A percentile compares a stretch with the other conserved stretches of the same genome.
Evolutionary conservation across 164 flowering plant species (phyloP).

Genomic region (Protea cynaroides): DNA sequence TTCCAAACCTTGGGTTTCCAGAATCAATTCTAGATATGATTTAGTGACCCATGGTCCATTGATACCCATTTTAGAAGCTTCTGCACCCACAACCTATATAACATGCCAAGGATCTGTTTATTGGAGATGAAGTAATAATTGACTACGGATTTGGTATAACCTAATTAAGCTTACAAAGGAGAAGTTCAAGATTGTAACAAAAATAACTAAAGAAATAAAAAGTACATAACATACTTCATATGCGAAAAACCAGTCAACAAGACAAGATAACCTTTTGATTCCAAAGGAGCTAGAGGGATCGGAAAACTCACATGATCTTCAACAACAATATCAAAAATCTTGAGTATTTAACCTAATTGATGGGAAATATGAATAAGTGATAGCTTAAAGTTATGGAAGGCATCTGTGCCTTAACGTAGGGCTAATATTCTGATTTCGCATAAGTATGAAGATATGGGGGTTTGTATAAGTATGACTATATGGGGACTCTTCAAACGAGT

Average conservation of each 20-base stretch:
- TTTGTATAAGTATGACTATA: too few relatives aligned
- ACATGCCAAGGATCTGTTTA: slow-evolving; percentile 4
- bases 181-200: not conserved
- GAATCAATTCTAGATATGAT: slow-evolving; percentile 92
- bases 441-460: too few relatives aligned
- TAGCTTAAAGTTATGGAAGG: too few relatives aligned
- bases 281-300: not conserved
- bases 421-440: too few relatives aligned
- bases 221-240: too few relatives aligned
- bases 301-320: not conserved
- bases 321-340: not conserved
- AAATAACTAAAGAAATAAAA: too few relatives aligned
- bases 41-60: slow-evolving; percentile 95
- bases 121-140: not conserved
- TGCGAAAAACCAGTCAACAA: not conserved
- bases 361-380: too few relatives aligned
- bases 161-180: too few relatives aligned
- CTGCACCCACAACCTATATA: slow-evolving; percentile 75
- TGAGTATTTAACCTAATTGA: too few relatives aligned
- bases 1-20: slow-evolving; percentile 74
- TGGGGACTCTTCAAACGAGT: too few relatives aligned
- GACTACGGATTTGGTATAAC: too few relatives aligned
- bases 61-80: slow-evolving; percentile 65
- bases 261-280: not conserved
- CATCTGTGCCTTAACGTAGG: too few relatives aligned